Conservation (phyloP, 2,329 filamentous ascomycete genomes). For the Malbranchea cinnamomea region DNA sequence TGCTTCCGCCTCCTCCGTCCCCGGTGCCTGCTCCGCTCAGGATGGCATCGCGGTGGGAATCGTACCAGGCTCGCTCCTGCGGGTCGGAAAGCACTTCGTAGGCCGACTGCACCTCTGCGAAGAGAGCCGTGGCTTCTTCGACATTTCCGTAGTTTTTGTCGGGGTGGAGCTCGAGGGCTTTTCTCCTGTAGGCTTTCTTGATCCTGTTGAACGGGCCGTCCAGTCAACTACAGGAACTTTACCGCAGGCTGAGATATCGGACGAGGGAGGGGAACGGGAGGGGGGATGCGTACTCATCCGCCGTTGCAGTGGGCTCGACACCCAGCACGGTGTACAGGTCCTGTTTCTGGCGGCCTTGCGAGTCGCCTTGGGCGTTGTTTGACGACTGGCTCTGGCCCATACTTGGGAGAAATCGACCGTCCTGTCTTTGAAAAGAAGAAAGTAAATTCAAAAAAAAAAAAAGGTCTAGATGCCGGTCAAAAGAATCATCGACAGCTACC, state of each 20-base stretch:
- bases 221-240: background rate
- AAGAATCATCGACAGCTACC: no score
- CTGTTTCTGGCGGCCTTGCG: conserved; percentile 14
- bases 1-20: conserved; percentile 34
- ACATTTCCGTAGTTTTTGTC: conserved; percentile 84
- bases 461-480: no score
- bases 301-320: conserved; percentile 55
- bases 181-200: conserved; percentile 81
- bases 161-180: conserved; percentile 84
- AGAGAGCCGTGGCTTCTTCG: conserved; percentile 67
- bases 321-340: conserved; percentile 63
- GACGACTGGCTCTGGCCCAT: conserved; percentile 34
- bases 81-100: conserved; percentile 94
- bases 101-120: conserved; percentile 82
- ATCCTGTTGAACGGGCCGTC: no score
- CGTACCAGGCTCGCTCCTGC: conserved; percentile 95
- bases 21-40: conserved; percentile 56
- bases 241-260: background rate
- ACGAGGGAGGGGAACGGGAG: conserved; percentile 1
- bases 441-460: no score
- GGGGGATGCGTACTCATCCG: conserved; percentile 53
- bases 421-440: no score
- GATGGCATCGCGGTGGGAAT: conserved; percentile 80
- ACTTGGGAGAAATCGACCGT: no score
- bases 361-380: conserved; percentile 21